Base-by-base conservation (phyloP, 139 green algal species). In the Chlamydomonas applanata region DNA sequence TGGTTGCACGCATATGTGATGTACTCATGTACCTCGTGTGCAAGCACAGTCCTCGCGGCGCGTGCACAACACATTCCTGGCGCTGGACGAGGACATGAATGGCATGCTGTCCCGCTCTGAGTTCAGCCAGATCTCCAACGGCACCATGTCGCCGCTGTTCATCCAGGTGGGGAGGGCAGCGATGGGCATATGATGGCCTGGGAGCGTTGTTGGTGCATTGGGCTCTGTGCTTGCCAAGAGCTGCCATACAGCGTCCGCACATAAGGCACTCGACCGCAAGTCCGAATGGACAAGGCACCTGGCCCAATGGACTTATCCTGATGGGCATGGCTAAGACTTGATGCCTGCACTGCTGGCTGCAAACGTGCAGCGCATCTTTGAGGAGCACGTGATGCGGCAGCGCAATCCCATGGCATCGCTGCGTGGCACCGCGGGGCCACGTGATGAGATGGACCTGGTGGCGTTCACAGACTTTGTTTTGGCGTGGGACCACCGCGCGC, bases 401-500 rank as follows among this genome's bases (percentile, higher is more conserved):
- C 45, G 46, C 46, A 64, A 63, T 46, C 7, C 32, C 4, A 69
- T 69, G n/a, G 34, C 35, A 72, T 72, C 35, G 7, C 33, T 49
- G 40, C 40, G 40, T 49, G 40, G 54, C 54, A 62, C 11, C 13
- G n/a, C 54, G 13, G 22, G n/a, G 30, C 60, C 29, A 4, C n/a
- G 29, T 68, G 75, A 82, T 61, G 80, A 87, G 74, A 93, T 94
- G 89, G 85, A 89, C 79, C 80, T 92, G 52, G 20, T 86, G 29
- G 86, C 84, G 17, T 94, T 93, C 69, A 80, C 87, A 14, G 79
- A 89, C 60, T 94, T 94, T 77, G 79, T 91, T 65, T 77, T 92
- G 65, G 88, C 90, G 0, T 94, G 90, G 90, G 87, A 92, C 75
- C 75, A 88, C 78, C 76, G 89, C 14, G 62, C 73, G 7, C 72